These are phyloP conservation scores for Zygosaccharomyces bailii DNA, from an alignment of 805 yeast genomes.

Conservation along the genomic window DNA sequence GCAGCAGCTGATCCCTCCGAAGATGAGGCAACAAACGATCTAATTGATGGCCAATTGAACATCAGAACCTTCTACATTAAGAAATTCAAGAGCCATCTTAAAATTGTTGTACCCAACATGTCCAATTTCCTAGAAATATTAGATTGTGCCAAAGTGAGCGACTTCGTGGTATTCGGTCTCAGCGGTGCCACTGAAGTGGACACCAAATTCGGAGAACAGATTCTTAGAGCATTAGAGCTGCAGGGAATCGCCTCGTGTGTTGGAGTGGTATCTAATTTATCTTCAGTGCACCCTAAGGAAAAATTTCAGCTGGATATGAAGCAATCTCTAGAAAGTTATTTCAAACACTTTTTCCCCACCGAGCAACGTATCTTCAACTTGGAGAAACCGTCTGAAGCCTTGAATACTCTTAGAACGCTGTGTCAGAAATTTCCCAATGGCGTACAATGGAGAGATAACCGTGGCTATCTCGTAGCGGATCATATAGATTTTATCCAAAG, in stretches of 20 bases:
- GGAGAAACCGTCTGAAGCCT: constrained; percentile 65
- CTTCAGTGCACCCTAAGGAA: constrained; percentile 62
- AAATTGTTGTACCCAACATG: constrained; percentile 69
- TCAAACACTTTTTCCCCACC: constrained; percentile 73
- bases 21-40: constrained; percentile 21
- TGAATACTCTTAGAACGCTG: constrained; percentile 65
- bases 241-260: constrained; percentile 87
- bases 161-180: constrained; percentile 83
- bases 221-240: constrained; percentile 79
- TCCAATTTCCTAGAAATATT: constrained; percentile 62
- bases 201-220: constrained; percentile 76
- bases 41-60: constrained; percentile 36
- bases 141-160: constrained; percentile 87
- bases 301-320: constrained; percentile 71
- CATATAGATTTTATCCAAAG: constrained; percentile 38
- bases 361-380: constrained; percentile 73
- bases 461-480: constrained; percentile 86
- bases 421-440: constrained; percentile 87
- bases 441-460: constrained; percentile 86
- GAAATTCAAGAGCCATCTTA: constrained; percentile 72
- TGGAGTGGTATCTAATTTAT: constrained; percentile 75
- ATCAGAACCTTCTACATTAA: constrained; percentile 51
- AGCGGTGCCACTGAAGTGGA: constrained; percentile 86
- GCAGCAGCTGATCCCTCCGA: constrained; percentile 38
- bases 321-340: constrained; percentile 61